A percentile compares a stretch with the other conserved stretches of the same genome.
Conservation (phyloP, 768 basidiomycete genomes). For the Boletus vinaceobasis region DNA sequence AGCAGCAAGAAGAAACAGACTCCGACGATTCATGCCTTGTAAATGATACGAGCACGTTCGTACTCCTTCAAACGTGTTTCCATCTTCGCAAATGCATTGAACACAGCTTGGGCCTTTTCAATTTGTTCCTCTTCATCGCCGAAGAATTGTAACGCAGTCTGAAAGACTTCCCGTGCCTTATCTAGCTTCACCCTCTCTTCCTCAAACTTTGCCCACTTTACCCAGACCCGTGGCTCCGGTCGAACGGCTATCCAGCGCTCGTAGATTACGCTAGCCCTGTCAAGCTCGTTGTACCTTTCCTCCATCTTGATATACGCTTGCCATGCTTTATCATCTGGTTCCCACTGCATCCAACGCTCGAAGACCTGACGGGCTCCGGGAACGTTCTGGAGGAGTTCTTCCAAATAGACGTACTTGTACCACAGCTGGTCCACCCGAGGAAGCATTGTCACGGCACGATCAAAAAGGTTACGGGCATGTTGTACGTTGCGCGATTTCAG, state of each 20-base stretch:
- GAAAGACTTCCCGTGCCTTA: conserved; percentile 83
- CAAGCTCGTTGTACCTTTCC: conserved; percentile 86
- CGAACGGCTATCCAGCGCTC: conserved; percentile 82
- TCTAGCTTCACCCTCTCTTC: conserved; percentile 65
- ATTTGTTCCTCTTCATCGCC: conserved; percentile 86
- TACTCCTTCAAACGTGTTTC: conserved; percentile 95
- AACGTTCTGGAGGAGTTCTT: conserved; percentile 94
- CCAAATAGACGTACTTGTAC: conserved; percentile 99
- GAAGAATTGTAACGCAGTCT: conserved; percentile 86
- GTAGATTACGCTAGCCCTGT: conserved; percentile 89
- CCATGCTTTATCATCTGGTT: conserved; percentile 99
- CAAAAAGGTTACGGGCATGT: conserved; percentile 94
- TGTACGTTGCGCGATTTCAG: conserved; percentile 97
- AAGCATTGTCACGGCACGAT: conserved; percentile 93
- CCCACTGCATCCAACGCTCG: conserved; percentile 99
- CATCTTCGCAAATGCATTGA: conserved; percentile 94
- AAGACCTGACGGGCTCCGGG: conserved; percentile 97
- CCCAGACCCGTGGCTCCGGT: conserved; percentile 79
- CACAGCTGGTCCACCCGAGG: conserved; percentile 96
- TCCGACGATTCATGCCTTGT: conserved; percentile 62
- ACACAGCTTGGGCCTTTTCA: conserved; percentile 87
- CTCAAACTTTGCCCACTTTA: conserved; percentile 86
- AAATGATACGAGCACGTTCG: conserved; percentile 94
- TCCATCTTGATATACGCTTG: conserved; percentile 99
- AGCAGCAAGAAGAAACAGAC: neutral